Percentiles rank a stretch among this genome's conserved stretches.
Conservation (phyloP, 257 asterid genomes). For the Rauvolfia tetraphylla region DNA sequence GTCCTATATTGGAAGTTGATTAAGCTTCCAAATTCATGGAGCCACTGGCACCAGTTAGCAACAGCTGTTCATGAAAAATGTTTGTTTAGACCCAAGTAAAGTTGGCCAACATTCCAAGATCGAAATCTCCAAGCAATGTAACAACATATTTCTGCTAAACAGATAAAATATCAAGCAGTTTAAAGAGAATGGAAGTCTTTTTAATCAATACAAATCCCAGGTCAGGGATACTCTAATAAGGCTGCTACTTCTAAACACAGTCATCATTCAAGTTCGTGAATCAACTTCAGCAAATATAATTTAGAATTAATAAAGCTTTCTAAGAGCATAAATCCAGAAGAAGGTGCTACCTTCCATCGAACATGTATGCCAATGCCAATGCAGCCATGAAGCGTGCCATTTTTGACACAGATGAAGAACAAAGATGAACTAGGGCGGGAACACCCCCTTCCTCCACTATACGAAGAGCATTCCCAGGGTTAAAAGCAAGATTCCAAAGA, state of each 20-base stretch:
- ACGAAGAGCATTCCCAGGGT: slow-evolving; percentile 86
- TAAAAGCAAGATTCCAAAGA: slow-evolving; percentile 94
- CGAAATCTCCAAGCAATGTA: background rate
- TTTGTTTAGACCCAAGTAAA: background rate
- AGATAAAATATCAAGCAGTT: background rate
- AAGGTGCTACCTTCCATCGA: slow-evolving; percentile 71
- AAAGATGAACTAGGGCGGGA: slow-evolving; percentile 64
- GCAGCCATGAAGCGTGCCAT: slow-evolving; percentile 99
- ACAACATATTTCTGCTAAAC: background rate
- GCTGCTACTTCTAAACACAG: background rate
- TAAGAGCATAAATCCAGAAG: background rate
- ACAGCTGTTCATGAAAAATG: background rate
- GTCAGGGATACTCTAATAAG: background rate
- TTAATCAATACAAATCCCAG: background rate
- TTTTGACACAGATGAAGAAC: slow-evolving; percentile 74
- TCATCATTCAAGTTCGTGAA: background rate
- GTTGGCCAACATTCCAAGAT: background rate
- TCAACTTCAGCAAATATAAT: background rate
- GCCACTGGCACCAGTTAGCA: background rate
- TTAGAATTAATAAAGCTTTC: background rate
- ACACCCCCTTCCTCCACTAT: slow-evolving; percentile 94
- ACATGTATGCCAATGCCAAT: slow-evolving; percentile 82
- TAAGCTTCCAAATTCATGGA: background rate
- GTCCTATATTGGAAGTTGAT: background rate
- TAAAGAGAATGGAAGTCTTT: background rate